phyloP scores from a whole-genome alignment of 2,329 filamentous ascomycete genomes.

The Allantophomopsis cytisporea region DNA sequence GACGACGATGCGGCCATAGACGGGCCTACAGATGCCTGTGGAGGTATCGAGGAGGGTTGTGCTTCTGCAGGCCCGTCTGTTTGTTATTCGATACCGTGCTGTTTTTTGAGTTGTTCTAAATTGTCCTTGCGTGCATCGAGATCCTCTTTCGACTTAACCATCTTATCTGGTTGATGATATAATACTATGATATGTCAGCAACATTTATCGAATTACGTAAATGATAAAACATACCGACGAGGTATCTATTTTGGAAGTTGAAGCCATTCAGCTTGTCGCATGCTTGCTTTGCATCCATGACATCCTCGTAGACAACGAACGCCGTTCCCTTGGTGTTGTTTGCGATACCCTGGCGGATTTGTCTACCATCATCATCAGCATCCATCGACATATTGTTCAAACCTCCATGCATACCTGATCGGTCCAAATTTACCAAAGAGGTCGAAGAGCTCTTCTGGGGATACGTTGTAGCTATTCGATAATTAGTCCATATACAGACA shows the following conservation, averaged over 20 bases:
- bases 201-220: conserved; percentile 4
- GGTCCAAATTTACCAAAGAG: conserved; percentile 97
- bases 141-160: conserved; percentile 82
- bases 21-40: conserved; percentile 28
- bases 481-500: conserved; percentile 30
- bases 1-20: conserved; percentile 27
- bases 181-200: conserved; percentile 34
- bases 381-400: conserved; percentile 2
- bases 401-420: conserved; percentile 58
- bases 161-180: conserved; percentile 68
- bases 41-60: background rate
- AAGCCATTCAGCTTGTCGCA: conserved; percentile 99
- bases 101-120: conserved; percentile 94
- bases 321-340: conserved; percentile 96
- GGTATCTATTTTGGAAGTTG: conserved; percentile 99
- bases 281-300: conserved; percentile 95
- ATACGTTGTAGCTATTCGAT: conserved; percentile 81
- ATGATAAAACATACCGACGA: conserved; percentile 63
- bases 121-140: conserved; percentile 88
- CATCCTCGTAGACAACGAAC: conserved; percentile 99
- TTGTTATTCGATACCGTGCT: conserved; percentile 98
- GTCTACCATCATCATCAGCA: conserved; percentile 37
- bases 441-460: conserved; percentile 93
- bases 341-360: conserved; percentile 96
- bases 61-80: conserved; percentile 52